Evolutionary conservation across 202 grass and related monocot species (phyloP).

Genomic region (Elaeis oleifera): DNA sequence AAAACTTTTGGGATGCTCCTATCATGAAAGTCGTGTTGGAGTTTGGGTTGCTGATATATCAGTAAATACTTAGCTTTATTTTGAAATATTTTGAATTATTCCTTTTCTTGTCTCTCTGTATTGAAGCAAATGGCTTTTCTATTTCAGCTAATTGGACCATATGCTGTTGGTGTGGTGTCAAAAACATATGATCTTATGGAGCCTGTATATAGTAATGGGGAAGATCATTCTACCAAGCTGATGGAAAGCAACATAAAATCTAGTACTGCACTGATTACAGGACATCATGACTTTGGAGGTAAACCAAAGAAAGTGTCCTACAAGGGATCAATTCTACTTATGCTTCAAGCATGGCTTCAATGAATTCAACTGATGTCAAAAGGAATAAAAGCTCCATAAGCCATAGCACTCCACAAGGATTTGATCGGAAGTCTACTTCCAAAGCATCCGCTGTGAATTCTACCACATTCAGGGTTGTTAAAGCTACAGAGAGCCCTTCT

Average conservation of each 20-base stretch:
- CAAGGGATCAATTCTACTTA: conserved; percentile 31
- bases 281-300: conserved; percentile 37
- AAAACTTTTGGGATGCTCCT: conserved; percentile 91
- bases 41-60: conserved; percentile 97
- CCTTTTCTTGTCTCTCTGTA: conserved; percentile 10
- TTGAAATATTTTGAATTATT: conserved; percentile 1
- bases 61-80: conserved; percentile 38
- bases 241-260: conserved; percentile 32
- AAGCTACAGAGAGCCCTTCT: conserved; percentile 32
- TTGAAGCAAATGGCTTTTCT: conserved; percentile 23
- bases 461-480: conserved; percentile 36
- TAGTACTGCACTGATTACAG: conserved; percentile 14
- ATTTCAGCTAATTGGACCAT: conserved; percentile 78
- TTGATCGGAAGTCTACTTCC: conserved; percentile 36
- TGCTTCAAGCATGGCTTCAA: conserved; percentile 30
- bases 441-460: conserved; percentile 42
- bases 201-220: conserved; percentile 29
- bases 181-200: conserved; percentile 52
- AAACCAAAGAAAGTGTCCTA: conserved; percentile 34
- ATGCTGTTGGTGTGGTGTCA: conserved; percentile 81
- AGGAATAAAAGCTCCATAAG: conserved; percentile 37
- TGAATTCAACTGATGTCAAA: conserved; percentile 33
- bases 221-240: conserved; percentile 39
- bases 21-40: conserved; percentile 61
- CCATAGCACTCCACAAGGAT: conserved; percentile 28